phyloP scores from a whole-genome alignment of 1,284 basidiomycete species.

The Microbotryomycetes sp. region DNA sequence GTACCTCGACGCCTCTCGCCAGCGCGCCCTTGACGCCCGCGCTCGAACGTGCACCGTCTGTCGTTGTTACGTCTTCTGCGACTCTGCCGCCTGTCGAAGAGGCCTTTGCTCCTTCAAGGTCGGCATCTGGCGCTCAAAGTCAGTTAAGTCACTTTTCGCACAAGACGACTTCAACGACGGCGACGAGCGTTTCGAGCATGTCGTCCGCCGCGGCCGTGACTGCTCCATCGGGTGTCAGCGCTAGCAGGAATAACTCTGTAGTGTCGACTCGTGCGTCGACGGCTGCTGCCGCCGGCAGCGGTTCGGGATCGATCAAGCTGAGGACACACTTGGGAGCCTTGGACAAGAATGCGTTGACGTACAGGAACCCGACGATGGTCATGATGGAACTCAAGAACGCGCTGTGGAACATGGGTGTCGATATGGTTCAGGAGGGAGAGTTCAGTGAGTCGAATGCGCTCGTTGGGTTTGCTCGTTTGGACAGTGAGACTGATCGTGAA shows the following conservation, averaged over 20 bases:
- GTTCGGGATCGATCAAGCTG: slow-evolving; percentile 48
- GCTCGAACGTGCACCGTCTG: slow-evolving; percentile 1
- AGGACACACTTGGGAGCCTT: slow-evolving; percentile 87
- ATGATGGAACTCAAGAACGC: slow-evolving; percentile 75
- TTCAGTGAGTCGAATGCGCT: slow-evolving; percentile 51
- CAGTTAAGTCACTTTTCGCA: slow-evolving; percentile 17
- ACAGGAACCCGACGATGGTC: slow-evolving; percentile 72
- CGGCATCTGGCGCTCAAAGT: slow-evolving; percentile 39
- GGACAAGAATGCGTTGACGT: slow-evolving; percentile 85
- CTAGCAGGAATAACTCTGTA: not conserved
- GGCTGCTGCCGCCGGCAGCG: not conserved
- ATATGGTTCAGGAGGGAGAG: slow-evolving; percentile 75
- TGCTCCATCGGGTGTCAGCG: not conserved
- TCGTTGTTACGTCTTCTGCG: slow-evolving; percentile 14
- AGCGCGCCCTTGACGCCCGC: not conserved
- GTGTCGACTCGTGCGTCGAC: slow-evolving; percentile 43
- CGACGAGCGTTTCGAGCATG: slow-evolving; percentile 14
- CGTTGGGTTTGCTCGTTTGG: not conserved
- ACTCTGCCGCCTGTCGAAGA: not conserved
- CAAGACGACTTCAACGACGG: slow-evolving; percentile 12
- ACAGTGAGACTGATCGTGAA: not conserved
- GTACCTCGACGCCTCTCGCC: not conserved
- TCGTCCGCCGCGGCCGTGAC: not conserved
- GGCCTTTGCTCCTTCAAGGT: slow-evolving; percentile 34
- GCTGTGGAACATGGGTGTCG: slow-evolving; percentile 82